Conservation (phyloP, 179 eudicot species). For the Gypsophila paniculata region DNA sequence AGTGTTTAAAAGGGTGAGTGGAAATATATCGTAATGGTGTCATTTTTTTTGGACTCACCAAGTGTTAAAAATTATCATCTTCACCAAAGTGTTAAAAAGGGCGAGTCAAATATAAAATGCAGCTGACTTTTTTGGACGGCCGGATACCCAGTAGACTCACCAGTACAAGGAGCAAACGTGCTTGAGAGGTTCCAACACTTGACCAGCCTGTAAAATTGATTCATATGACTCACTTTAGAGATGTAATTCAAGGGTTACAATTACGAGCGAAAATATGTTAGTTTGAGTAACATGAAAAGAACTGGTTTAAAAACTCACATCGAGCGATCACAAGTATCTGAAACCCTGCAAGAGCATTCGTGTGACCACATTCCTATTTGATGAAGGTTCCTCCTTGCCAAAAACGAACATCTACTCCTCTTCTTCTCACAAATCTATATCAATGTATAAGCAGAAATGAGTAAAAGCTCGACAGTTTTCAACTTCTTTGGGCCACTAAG, state of each 20-base stretch:
- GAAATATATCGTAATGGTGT: not conserved
- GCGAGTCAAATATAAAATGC: not conserved
- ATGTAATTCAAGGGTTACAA: not conserved
- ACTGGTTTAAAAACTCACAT: slow-evolving; percentile 32
- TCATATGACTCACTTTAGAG: not conserved
- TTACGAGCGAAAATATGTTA: slow-evolving; percentile 10
- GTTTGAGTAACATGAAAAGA: not conserved
- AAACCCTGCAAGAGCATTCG: slow-evolving; percentile 65
- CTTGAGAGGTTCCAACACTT: slow-evolving; percentile 65
- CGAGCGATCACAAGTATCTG: slow-evolving; percentile 21
- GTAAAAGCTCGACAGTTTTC: slow-evolving; percentile 11
- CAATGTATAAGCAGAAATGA: slow-evolving; percentile 5
- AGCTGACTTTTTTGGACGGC: not conserved
- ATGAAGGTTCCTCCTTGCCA: slow-evolving; percentile 52
- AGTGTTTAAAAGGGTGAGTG: not conserved
- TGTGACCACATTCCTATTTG: slow-evolving; percentile 65
- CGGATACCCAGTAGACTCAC: slow-evolving; percentile 30
- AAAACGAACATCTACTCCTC: slow-evolving; percentile 65
- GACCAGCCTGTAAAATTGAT: slow-evolving; percentile 21
- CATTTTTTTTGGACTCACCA: too few species aligned
- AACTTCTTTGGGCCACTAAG: not conserved
- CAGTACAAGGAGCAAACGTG: slow-evolving; percentile 57
- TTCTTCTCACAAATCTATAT: slow-evolving; percentile 44
- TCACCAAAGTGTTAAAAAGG: too few species aligned
- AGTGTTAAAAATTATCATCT: not conserved